A percentile compares a stretch with the other conserved stretches of the same genome.
These are phyloP conservation scores for Sporothrix schenckii DNA, from an alignment of 2,329 filamentous ascomycete genomes.

Conservation along the genomic window DNA sequence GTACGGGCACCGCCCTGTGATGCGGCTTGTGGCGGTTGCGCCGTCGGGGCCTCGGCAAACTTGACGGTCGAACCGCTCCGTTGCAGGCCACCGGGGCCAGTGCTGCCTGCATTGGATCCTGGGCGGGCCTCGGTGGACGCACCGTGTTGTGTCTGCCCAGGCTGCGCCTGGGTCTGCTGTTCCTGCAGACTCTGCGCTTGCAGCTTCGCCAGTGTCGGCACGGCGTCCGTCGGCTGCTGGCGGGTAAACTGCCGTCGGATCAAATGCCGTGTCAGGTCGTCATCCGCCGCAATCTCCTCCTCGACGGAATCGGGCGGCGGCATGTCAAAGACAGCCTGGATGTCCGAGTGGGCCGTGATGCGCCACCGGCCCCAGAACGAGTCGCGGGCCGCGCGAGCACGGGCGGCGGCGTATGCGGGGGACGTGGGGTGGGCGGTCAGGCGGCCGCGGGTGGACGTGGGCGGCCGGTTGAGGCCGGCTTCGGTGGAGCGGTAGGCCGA, in stretches of 20 bases:
- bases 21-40: not conserved
- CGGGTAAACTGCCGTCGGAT: constrained; percentile 61
- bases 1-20: not conserved
- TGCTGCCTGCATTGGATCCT: not conserved
- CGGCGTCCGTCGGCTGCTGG: constrained; percentile 47
- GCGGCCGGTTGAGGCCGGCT: not conserved
- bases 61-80: constrained; percentile 30
- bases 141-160: not conserved
- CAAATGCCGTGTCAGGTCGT: constrained; percentile 60
- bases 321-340: constrained; percentile 72
- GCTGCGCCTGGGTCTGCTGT: not conserved
- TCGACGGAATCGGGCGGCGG: constrained; percentile 65
- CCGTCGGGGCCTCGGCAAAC: constrained; percentile 28
- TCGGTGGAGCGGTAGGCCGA: constrained; percentile 20
- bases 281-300: constrained; percentile 61
- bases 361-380: constrained; percentile 69
- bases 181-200: not conserved
- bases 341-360: constrained; percentile 71
- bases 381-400: constrained; percentile 22
- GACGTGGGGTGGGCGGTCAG: constrained; percentile 10
- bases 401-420: constrained; percentile 27
- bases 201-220: not conserved
- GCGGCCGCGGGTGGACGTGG: not conserved
- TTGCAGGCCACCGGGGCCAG: not conserved
- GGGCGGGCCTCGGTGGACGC: not conserved